Evolutionary conservation across 768 basidiomycete species (phyloP).

Genomic region (Psilocybe cubensis): DNA sequence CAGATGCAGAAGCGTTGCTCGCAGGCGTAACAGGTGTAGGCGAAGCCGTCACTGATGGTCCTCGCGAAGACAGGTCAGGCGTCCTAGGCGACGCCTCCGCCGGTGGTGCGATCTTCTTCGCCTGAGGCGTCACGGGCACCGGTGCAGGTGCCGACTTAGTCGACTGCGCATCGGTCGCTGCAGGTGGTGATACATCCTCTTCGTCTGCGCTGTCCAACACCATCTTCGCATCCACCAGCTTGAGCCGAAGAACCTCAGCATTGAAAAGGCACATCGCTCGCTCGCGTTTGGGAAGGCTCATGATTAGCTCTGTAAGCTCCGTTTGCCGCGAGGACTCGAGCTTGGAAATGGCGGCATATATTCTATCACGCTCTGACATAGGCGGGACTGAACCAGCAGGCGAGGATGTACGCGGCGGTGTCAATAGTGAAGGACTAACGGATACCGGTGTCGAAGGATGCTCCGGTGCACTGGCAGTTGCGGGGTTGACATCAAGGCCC

Average conservation of each 20-base stretch:
- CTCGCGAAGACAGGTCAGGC: constrained; percentile 76
- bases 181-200: constrained; percentile 43
- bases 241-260: constrained; percentile 72
- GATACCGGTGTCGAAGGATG: constrained; percentile 88
- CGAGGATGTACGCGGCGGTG: constrained; percentile 84
- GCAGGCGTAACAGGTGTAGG: constrained; percentile 42
- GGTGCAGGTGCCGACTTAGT: constrained; percentile 32
- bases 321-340: constrained; percentile 61
- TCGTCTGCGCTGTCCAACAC: constrained; percentile 78
- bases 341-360: constrained; percentile 65
- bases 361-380: constrained; percentile 74
- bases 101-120: constrained; percentile 52
- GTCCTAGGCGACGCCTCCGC: constrained; percentile 65
- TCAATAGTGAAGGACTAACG: constrained; percentile 72
- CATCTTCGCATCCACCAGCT: constrained; percentile 81
- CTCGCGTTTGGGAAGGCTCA: constrained; percentile 88
- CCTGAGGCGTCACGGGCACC: constrained; percentile 63
- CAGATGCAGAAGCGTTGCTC: constrained; percentile 10
- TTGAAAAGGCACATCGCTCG: constrained; percentile 93
- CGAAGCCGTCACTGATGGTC: constrained; percentile 72
- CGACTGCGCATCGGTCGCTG: constrained; percentile 21
- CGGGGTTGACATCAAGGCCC: constrained; percentile 65
- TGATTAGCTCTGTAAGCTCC: constrained; percentile 78
- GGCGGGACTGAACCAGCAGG: constrained; percentile 67
- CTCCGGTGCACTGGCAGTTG: constrained; percentile 88